phyloP scores from a whole-genome alignment of 73 alveolate genomes.

The Effrenium voratum region DNA sequence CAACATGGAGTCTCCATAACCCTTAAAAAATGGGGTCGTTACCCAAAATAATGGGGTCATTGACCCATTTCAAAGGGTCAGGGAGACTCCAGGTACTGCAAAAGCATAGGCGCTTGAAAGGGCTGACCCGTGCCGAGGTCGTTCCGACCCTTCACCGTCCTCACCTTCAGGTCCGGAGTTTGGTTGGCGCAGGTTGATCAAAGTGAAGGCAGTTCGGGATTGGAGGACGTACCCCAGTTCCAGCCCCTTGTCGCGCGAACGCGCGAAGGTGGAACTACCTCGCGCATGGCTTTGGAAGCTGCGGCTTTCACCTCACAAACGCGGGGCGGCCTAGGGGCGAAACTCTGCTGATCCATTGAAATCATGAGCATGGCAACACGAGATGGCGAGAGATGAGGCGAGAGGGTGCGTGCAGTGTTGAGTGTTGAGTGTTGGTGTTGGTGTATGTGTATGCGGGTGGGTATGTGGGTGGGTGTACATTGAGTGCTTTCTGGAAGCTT shows the following conservation, averaged over 20 bases:
- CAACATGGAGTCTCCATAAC: too few species aligned
- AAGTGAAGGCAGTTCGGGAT: not conserved
- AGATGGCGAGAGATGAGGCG: too few species aligned
- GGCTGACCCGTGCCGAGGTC: too few species aligned
- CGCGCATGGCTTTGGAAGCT: conserved; percentile 64
- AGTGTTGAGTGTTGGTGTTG: not conserved
- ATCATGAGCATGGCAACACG: not conserved
- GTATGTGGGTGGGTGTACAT: too few species aligned
- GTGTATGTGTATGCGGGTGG: too few species aligned
- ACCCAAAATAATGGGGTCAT: too few species aligned
- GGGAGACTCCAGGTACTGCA: too few species aligned
- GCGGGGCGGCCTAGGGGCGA: not conserved
- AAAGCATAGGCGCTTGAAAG: too few species aligned
- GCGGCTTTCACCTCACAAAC: conserved; percentile 62
- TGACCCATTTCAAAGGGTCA: too few species aligned
- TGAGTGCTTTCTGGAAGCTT: too few species aligned
- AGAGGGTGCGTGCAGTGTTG: not conserved
- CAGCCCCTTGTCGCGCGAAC: not conserved
- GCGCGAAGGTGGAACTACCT: conserved; percentile 51
- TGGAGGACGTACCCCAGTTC: not conserved
- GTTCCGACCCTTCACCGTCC: conserved; percentile 33
- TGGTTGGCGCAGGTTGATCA: not conserved
- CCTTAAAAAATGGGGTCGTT: too few species aligned
- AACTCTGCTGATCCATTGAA: too few species aligned
- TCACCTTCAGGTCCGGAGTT: conserved; percentile 47